Evolutionary conservation across 148 eudicot species (phyloP), one percentile per base, ranked within the genome.

Genomic region (Euryodendron excelsum): DNA sequence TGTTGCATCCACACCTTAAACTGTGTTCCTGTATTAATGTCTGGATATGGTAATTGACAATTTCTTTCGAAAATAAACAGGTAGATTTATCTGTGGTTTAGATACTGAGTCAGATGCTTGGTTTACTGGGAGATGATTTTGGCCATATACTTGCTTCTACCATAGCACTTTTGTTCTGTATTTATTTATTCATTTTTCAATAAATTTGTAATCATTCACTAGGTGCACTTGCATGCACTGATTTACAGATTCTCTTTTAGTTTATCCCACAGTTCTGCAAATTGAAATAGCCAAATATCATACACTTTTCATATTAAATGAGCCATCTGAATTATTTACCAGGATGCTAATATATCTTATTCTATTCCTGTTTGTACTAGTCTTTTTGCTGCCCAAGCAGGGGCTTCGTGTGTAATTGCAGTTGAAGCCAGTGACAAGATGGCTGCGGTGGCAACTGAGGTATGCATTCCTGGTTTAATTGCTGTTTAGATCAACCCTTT

Each of bases 371-470:
- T 87, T 59, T 84, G 74, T 76, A n/a, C 83, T 82, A 96, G 99
- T 77, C 92, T 96, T 23, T 96, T 96, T 85, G 98, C 99, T 87
- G 96, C 97, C 79, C 90, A 89, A 83, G 94, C 97, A 71, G 99
- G 99, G 72, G 99, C 99, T 56, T 88, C 97, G 23, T 86, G 90
- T 82, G 97, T 96, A 60, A 80, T 90, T 85, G 96, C 98, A 77
- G 93, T 91, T 81, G 99, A 96, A 80, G 99, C 90, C 73, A 96
- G 99, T 85, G 91, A 88, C 74, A 96, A 93, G 88, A 96, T 96
- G 98, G 91, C 97, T 84, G 80, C 84, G 3, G 94, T 93, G 80
- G 98, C 99, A 68, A 84, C 90, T 50, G 90, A 93, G 92, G 99
- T 95, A 23, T 33, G 1, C 28, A 1, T 72, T 33, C 14, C n/a